Conservation (phyloP, 129 eudicot species). For the Kitagawia praeruptora region DNA sequence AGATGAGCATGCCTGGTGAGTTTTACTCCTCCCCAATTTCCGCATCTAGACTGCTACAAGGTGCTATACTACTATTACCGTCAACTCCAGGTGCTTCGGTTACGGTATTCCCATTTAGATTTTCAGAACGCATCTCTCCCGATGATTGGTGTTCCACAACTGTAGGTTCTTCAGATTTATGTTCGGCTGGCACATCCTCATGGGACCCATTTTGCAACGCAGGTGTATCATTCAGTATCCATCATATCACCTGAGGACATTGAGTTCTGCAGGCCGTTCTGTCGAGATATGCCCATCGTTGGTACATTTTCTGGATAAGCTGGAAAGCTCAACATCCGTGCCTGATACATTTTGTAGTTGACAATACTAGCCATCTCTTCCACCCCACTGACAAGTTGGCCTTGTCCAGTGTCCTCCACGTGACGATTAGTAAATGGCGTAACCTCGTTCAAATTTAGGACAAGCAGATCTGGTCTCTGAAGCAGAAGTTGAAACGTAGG, state of each 20-base stretch:
- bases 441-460: conserved; percentile 60
- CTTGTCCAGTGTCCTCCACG: conserved; percentile 62
- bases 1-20: neutral
- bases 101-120: conserved; percentile 7
- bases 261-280: conserved; percentile 19
- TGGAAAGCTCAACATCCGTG: conserved; percentile 36
- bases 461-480: conserved; percentile 80
- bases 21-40: conserved; percentile 31
- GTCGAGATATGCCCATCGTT: conserved; percentile 11
- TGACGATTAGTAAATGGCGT: conserved; percentile 57
- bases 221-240: conserved; percentile 28
- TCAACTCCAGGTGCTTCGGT: conserved; percentile 19
- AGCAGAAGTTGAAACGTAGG: conserved; percentile 82
- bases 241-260: conserved; percentile 17
- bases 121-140: conserved; percentile 9
- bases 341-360: conserved; percentile 67
- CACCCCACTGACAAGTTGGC: conserved; percentile 43
- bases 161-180: conserved; percentile 5
- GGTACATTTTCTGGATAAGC: conserved; percentile 32
- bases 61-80: conserved; percentile 15
- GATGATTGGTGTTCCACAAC: conserved; percentile 4
- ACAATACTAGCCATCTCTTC: conserved; percentile 75
- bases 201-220: conserved; percentile 17
- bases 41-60: conserved; percentile 17
- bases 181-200: conserved; percentile 30